Evolutionary conservation across 106 monocot species (phyloP).

Genomic region (Ottelia alismoides): DNA sequence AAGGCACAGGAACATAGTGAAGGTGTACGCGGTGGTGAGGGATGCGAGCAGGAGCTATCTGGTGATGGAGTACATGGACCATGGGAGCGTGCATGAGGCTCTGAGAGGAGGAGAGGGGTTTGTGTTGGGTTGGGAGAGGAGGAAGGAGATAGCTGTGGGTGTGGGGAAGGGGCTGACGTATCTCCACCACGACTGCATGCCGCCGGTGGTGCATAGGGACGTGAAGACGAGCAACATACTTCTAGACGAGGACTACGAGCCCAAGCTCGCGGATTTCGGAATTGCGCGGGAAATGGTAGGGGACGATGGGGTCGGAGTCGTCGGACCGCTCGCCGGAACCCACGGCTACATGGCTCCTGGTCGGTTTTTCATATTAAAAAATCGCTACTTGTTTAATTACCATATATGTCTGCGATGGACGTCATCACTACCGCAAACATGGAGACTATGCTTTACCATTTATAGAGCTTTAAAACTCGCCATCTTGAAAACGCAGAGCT

Average conservation of each 20-base stretch:
- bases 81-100: constrained; percentile 59
- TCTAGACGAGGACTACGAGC: constrained; percentile 62
- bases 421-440: not conserved
- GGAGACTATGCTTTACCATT: not conserved
- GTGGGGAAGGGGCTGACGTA: constrained; percentile 79
- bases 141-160: constrained; percentile 70
- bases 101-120: constrained; percentile 22
- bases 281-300: constrained; percentile 46
- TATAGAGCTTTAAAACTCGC: not conserved
- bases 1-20: constrained; percentile 68
- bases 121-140: constrained; percentile 46
- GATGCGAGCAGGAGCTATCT: constrained; percentile 37
- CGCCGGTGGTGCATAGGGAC: constrained; percentile 69
- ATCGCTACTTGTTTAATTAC: not conserved
- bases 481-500: constrained; percentile 37
- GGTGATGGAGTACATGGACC: constrained; percentile 65
- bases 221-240: constrained; percentile 75
- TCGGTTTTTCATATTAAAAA: constrained; percentile 5
- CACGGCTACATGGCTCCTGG: constrained; percentile 91
- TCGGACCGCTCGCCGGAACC: constrained; percentile 64
- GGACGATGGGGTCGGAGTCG: too few relatives aligned
- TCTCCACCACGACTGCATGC: constrained; percentile 77
- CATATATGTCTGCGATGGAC: not conserved
- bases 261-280: constrained; percentile 82
- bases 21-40: constrained; percentile 52